phyloP scores from a whole-genome alignment of 257 asterid genomes.

The Solanum corneliomulleri region DNA sequence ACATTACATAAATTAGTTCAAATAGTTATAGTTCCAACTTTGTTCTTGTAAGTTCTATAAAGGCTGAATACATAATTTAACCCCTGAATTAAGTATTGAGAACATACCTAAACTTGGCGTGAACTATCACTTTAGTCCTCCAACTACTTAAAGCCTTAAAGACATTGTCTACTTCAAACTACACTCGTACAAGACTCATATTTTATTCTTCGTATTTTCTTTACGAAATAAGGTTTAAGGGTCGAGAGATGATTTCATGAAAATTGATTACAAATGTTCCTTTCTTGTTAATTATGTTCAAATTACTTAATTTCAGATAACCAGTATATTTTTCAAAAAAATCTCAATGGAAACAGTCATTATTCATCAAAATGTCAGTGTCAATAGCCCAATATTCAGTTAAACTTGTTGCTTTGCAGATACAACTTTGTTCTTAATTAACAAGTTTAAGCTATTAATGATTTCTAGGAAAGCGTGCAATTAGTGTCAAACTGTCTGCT shows the following conservation, averaged over 20 bases:
- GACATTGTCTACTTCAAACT: background rate
- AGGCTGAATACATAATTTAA: background rate
- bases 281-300: background rate
- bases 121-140: too few relatives aligned
- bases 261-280: background rate
- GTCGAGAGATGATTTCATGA: background rate
- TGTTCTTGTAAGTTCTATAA: background rate
- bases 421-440: background rate
- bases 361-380: background rate
- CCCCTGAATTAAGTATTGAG: background rate
- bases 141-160: too few relatives aligned
- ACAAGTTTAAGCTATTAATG: background rate
- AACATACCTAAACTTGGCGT: too few relatives aligned
- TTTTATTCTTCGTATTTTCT: background rate
- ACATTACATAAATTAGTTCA: background rate
- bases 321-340: background rate
- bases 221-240: background rate
- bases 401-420: background rate
- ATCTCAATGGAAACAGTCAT: background rate
- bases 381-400: background rate
- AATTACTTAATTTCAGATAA: background rate
- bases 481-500: background rate
- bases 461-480: background rate
- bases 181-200: background rate
- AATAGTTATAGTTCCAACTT: background rate